phyloP scores from a whole-genome alignment of 768 basidiomycete genomes.

The Lepiota venenata region DNA sequence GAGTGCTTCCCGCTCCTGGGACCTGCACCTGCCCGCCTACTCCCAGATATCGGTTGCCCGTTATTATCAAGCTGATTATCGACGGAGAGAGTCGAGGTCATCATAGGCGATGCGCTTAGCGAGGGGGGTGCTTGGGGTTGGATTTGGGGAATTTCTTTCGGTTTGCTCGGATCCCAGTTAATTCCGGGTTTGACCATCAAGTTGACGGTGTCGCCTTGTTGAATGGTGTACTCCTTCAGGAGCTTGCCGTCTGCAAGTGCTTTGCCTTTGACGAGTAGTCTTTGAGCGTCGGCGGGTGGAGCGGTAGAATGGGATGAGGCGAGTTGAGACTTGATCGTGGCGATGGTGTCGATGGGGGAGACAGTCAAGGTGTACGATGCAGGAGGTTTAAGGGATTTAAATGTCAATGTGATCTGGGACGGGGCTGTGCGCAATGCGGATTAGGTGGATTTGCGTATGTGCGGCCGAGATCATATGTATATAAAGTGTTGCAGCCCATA shows the following conservation, averaged over 20 bases:
- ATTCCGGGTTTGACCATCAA: conserved; percentile 82
- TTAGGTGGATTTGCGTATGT: not conserved
- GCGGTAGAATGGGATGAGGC: conserved; percentile 55
- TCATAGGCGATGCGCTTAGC: conserved; percentile 3
- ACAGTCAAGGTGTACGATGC: conserved; percentile 69
- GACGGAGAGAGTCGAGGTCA: too few relatives aligned
- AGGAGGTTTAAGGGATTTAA: conserved; percentile 92
- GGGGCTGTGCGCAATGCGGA: conserved; percentile 12
- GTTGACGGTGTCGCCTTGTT: conserved; percentile 79
- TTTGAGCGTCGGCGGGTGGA: conserved; percentile 76
- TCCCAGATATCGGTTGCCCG: too few relatives aligned
- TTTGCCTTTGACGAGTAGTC: conserved; percentile 92
- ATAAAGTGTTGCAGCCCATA: not conserved
- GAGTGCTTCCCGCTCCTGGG: conserved; percentile 41
- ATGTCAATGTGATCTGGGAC: conserved; percentile 63
- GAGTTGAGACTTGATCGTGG: conserved; percentile 74
- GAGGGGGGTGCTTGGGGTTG: conserved; percentile 18
- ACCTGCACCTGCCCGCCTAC: not conserved
- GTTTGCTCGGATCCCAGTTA: conserved; percentile 55
- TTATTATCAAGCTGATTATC: too few relatives aligned
- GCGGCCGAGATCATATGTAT: conserved; percentile 2
- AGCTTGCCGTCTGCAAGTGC: conserved; percentile 87
- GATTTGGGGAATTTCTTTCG: conserved; percentile 15
- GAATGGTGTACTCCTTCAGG: conserved; percentile 84
- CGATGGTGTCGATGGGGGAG: conserved; percentile 80